Conservation (phyloP, 306 rosid genomes). For the Dryas octopetala region DNA sequence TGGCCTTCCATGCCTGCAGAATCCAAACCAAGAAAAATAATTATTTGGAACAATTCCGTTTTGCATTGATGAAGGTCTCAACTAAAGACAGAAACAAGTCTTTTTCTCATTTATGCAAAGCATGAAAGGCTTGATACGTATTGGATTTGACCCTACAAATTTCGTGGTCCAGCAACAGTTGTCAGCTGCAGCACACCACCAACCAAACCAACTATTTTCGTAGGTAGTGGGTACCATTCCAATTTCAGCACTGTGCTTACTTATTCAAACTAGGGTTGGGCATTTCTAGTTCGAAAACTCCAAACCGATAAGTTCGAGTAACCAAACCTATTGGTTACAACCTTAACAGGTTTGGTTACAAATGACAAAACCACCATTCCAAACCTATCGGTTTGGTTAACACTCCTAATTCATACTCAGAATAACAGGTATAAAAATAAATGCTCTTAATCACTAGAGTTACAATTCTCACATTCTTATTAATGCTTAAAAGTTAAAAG, state of each 20-base stretch:
- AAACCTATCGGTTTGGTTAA: no score
- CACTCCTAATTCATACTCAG: no score
- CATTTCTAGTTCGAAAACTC: no score
- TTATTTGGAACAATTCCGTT: neutral
- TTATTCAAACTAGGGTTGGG: no score
- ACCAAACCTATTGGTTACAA: no score
- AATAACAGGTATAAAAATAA: no score
- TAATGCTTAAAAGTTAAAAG: neutral
- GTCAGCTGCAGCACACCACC: neutral
- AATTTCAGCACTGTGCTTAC: neutral
- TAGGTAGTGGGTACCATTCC: neutral
- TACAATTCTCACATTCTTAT: no score
- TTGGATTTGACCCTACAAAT: neutral
- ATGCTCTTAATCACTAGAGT: no score
- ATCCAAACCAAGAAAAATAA: neutral
- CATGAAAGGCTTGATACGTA: neutral
- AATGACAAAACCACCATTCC: no score
- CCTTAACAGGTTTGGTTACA: no score
- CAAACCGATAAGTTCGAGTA: no score
- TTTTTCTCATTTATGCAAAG: neutral
- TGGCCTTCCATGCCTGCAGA: neutral
- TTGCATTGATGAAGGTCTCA: conserved; percentile 5
- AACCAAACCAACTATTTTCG: neutral
- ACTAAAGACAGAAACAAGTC: neutral
- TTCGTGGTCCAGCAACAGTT: neutral